Evolutionary conservation across 345 rosid species (phyloP), one percentile per base, ranked within the genome.

Genomic region (Turritis glabra): DNA sequence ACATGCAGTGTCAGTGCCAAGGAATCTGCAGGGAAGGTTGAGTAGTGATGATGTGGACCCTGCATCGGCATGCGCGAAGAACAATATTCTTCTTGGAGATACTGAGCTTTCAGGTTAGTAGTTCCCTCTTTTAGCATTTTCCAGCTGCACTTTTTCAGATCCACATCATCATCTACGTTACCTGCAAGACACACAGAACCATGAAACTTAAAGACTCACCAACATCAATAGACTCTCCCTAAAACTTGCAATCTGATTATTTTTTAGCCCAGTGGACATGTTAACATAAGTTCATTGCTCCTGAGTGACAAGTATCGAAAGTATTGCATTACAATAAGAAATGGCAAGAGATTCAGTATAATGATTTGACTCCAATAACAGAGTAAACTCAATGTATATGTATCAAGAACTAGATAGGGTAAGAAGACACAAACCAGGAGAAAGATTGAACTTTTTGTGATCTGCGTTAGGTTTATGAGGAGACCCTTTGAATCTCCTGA

Each of bases 1-100:
- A 80, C 83, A 68, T 67, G 81, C 52, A 81, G 78, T 79, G 85
- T 69, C 77, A 73, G 77, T 72, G 83, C 81, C 52, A 74, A 66
- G 64, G 84, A 72, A 41, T 78, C 83, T 62, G 62, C 79, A 75
- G 79, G 59, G 81, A 63, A 56, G 81, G 65, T 18, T 71, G 79
- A 60, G 78, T 64, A 58, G 43, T 65, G 73, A 9, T 76, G 74
- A 58, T 77, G 69, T 74, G 84, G 71, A 67, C 73, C 79, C 37
- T 80, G 80, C 80, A 51, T 61, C 56, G 62, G 37, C 80, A 69
- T 64, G 48, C 53, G 58, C 14, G 62, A 25, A 60, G 73, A 68
- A 51, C 65, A 38, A 72, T 61, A 52, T 67, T 60, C 72, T 38
- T 35, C 52, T 57, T 64, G 47, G 54, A 51, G 69, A 64, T 70